Conservation (phyloP, 495 filamentous ascomycete genomes). For the Halenospora varia region DNA sequence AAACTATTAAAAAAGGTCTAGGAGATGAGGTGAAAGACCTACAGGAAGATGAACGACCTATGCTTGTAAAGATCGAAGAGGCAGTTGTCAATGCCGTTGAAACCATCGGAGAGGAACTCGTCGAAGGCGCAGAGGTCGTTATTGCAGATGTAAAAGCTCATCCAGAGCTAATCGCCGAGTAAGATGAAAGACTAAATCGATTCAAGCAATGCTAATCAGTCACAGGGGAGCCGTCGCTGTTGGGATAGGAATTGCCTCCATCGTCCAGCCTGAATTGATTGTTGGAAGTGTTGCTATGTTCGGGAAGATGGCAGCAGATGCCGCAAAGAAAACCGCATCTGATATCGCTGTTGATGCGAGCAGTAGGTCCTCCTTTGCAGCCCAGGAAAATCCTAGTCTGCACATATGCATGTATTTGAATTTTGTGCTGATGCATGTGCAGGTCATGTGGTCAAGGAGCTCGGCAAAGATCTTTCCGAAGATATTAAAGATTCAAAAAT, state of each 20-base stretch:
- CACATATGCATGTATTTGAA: too few species aligned
- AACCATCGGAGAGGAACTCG: constrained; percentile 8
- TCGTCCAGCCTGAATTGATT: constrained; percentile 38
- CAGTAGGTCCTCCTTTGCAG: background rate
- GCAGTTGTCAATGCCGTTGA: background rate
- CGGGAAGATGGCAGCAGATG: constrained; percentile 47
- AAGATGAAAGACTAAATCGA: background rate
- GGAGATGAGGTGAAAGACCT: background rate
- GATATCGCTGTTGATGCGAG: constrained; percentile 7
- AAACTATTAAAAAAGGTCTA: constrained; percentile 1
- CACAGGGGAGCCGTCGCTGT: constrained; percentile 12
- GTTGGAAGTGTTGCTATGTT: constrained; percentile 63
- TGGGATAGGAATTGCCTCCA: constrained; percentile 14
- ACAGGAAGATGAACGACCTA: background rate
- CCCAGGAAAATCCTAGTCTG: too few species aligned
- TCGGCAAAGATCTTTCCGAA: background rate
- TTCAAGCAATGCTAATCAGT: background rate
- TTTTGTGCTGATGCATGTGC: background rate
- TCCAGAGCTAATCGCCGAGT: constrained; percentile 22
- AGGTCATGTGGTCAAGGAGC: background rate
- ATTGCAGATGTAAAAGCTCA: constrained; percentile 8
- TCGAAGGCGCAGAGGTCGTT: constrained; percentile 6
- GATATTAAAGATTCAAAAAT: background rate
- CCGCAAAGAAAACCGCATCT: constrained; percentile 4
- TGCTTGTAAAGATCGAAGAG: constrained; percentile 4